These are phyloP conservation scores for Dentipellis sp. DNA, from an alignment of 768 basidiomycete species.

Conservation along the genomic window DNA sequence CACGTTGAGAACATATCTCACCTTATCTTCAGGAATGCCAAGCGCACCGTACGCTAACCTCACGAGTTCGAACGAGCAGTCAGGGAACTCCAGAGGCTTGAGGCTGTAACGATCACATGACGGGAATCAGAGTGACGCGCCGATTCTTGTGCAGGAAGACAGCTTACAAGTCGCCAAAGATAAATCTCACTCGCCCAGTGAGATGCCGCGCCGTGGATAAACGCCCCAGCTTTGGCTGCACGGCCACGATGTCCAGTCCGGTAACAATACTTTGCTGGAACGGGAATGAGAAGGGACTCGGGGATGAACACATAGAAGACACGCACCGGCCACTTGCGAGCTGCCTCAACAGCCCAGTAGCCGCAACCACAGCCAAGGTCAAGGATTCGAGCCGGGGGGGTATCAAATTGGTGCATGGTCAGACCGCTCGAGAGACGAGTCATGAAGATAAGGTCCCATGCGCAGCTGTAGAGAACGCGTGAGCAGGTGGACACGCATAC, in stretches of 20 bases:
- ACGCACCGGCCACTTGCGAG: slow-evolving; percentile 54
- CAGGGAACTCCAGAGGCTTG: background rate
- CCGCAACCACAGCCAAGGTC: slow-evolving; percentile 70
- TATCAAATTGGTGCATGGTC: slow-evolving; percentile 44
- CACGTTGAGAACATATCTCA: background rate
- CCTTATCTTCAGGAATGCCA: slow-evolving; percentile 12
- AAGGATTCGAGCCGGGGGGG: slow-evolving; percentile 43
- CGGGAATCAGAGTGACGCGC: background rate
- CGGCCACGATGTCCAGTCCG: background rate
- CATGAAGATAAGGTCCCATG: slow-evolving; percentile 65
- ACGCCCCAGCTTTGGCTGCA: background rate
- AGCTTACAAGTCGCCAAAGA: slow-evolving; percentile 7
- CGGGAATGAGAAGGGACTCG: too few species aligned
- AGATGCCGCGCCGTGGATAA: background rate
- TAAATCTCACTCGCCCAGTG: slow-evolving; percentile 3
- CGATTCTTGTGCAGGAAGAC: too few species aligned
- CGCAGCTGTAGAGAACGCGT: slow-evolving; percentile 36
- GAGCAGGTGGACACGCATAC: background rate
- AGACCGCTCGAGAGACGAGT: slow-evolving; percentile 36
- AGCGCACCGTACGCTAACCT: slow-evolving; percentile 11
- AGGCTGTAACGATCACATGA: background rate
- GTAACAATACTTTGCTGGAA: background rate
- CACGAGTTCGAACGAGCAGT: slow-evolving; percentile 12
- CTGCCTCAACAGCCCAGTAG: slow-evolving; percentile 63
- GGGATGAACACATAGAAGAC: background rate